A percentile compares a stretch with the other conserved stretches of the same genome.
Conservation (phyloP, 495 filamentous ascomycete genomes). For the Lasiosphaeriaceae sp. region DNA sequence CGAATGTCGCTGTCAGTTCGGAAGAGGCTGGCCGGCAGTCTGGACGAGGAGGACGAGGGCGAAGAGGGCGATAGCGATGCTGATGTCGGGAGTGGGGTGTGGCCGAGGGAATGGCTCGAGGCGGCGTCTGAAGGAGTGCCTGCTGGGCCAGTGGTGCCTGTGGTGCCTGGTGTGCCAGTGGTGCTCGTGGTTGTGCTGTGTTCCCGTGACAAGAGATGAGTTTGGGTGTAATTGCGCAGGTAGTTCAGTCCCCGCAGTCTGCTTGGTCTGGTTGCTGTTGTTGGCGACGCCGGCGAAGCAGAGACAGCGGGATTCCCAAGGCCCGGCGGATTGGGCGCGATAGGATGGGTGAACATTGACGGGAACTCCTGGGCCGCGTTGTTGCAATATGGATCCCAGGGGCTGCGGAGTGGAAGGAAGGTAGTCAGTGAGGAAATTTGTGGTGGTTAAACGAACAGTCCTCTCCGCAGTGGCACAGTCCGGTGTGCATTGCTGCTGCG, state of each 20-base stretch:
- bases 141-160: slow-evolving; percentile 6
- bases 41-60: not conserved
- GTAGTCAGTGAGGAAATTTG: no score
- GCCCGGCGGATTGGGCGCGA: slow-evolving; percentile 43
- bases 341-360: slow-evolving; percentile 54
- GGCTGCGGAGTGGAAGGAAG: no score
- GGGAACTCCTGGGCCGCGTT: slow-evolving; percentile 4
- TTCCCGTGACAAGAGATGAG: slow-evolving; percentile 54
- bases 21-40: slow-evolving; percentile 6
- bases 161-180: slow-evolving; percentile 10
- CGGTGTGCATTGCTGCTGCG: no score
- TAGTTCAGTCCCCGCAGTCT: slow-evolving; percentile 70
- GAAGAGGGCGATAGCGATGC: not conserved
- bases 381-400: not conserved
- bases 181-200: slow-evolving; percentile 32
- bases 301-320: slow-evolving; percentile 38
- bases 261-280: slow-evolving; percentile 44
- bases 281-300: slow-evolving; percentile 42
- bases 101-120: not conserved
- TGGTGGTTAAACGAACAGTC: no score
- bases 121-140: not conserved
- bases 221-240: slow-evolving; percentile 68
- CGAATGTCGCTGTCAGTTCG: slow-evolving; percentile 1
- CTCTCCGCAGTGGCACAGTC: no score
- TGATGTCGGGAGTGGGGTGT: not conserved